These are phyloP conservation scores for Lyophyllum shimeji DNA, from an alignment of 768 basidiomycete genomes.

Conservation along the genomic window DNA sequence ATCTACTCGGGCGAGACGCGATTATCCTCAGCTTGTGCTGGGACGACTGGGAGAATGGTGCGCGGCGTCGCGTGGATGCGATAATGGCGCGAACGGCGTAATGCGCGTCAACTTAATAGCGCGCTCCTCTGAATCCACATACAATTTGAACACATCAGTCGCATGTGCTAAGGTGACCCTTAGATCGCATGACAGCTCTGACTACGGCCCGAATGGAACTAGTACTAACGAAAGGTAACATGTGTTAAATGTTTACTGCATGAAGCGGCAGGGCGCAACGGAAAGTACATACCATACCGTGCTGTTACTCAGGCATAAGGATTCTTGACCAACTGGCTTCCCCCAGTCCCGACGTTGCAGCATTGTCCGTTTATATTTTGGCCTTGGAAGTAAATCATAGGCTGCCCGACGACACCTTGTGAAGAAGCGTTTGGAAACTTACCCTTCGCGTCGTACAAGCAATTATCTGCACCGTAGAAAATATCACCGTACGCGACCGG, in stretches of 20 bases:
- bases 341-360: background rate
- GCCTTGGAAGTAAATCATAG: background rate
- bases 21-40: slow-evolving; percentile 49
- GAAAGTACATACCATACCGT: background rate
- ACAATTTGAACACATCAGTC: background rate
- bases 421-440: background rate
- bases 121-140: no score
- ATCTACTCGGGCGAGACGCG: slow-evolving; percentile 43
- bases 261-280: background rate
- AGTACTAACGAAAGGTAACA: no score
- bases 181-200: no score
- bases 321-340: background rate
- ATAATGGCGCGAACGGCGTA: slow-evolving; percentile 11
- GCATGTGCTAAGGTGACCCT: no score
- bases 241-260: background rate
- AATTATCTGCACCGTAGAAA: background rate
- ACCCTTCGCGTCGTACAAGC: background rate
- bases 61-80: slow-evolving; percentile 7
- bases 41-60: slow-evolving; percentile 34
- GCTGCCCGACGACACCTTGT: background rate
- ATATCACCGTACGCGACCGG: background rate
- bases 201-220: no score
- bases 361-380: background rate
- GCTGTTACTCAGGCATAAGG: background rate
- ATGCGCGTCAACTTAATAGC: no score